Evolutionary conservation across 2,329 filamentous ascomycete genomes (phyloP).

Genomic region (Penicillium concentricum): DNA sequence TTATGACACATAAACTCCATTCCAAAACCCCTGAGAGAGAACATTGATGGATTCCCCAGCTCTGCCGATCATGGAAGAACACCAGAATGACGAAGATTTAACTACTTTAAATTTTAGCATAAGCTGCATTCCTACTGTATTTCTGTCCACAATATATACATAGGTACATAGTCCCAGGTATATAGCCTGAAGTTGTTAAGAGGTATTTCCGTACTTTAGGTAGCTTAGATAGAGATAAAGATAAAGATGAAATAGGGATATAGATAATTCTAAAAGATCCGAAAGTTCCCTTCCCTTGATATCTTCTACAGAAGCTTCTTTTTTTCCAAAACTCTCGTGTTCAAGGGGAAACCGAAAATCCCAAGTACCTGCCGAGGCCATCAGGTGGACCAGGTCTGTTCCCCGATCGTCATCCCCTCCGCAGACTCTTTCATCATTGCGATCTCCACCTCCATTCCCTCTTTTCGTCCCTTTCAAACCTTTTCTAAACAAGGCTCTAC

Average conservation of each 20-base stretch:
- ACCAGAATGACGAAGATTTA: background rate
- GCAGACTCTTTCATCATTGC: slow-evolving; percentile 27
- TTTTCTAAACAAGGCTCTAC: slow-evolving; percentile 13
- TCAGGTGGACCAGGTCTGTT: slow-evolving; percentile 28
- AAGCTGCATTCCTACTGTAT: background rate
- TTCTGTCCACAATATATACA: background rate
- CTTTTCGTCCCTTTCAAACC: slow-evolving; percentile 13
- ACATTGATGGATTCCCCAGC: background rate
- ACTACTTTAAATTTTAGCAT: background rate
- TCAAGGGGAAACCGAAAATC: background rate
- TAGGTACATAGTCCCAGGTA: background rate
- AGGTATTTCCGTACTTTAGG: background rate
- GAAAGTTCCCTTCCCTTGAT: slow-evolving; percentile 9
- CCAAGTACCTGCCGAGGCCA: slow-evolving; percentile 27
- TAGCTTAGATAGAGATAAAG: background rate
- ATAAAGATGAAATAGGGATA: background rate
- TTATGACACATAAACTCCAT: background rate
- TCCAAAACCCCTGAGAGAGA: slow-evolving; percentile 5
- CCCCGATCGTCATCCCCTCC: slow-evolving; percentile 24
- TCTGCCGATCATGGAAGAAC: slow-evolving; percentile 6
- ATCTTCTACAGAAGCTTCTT: slow-evolving; percentile 5
- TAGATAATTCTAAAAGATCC: background rate
- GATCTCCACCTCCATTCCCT: slow-evolving; percentile 17
- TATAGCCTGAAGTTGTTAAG: background rate
- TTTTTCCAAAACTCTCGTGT: slow-evolving; percentile 2